Evolutionary conservation across 2,329 filamentous ascomycete genomes (phyloP), one percentile per base, ranked within the genome.

Genomic region (Sporothrix curviconia): DNA sequence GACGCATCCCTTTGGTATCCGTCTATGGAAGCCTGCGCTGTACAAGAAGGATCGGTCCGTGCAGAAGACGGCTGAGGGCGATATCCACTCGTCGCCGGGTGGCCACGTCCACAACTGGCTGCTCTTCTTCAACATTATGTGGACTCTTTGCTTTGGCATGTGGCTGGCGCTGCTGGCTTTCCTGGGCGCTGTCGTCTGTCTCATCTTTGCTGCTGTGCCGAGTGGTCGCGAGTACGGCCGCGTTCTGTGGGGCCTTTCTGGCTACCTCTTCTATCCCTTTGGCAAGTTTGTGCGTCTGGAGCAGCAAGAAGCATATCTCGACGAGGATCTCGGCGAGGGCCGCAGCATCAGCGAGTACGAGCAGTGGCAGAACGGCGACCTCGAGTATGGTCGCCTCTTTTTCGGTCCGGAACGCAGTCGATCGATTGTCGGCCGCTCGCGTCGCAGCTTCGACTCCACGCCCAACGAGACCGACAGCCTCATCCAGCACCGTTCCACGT

Each of bases 11-110:
- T 99, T 99, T 66, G 94, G 94, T 78, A 97, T 99, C 69, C 86
- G 95, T 70, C 90, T 99, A 62, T 99, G 94, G 94, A 99, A 99
- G 72, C 94, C 94, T 43, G 95, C 94, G 1, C 72, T 99, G 62
- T 99, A 99, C 80, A 99, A 99, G 74, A 99, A 99, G 72, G 86
- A 88, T 66, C 86, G 94, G 57, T 99, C 94, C 1, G 95, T 99
- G 37, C 91, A 97, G 70, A 94, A 95, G 72, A 95, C 86, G 47
- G 94, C 94, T 6, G 92, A 97, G 73, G 92, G 89, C 14, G 94
- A 99, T 70, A 97, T 99, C 59, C 94, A 99, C 74, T 97, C 92
- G 3, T 85, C 90, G 1, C 94, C 94, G 0, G 94, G 94, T 22
- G 89, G 90, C 17, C 85, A 85, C 64, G 92, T 97, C 61, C 92